phyloP scores from a whole-genome alignment of 1,139 yeast species.

The Geotrichum klebahnii region DNA sequence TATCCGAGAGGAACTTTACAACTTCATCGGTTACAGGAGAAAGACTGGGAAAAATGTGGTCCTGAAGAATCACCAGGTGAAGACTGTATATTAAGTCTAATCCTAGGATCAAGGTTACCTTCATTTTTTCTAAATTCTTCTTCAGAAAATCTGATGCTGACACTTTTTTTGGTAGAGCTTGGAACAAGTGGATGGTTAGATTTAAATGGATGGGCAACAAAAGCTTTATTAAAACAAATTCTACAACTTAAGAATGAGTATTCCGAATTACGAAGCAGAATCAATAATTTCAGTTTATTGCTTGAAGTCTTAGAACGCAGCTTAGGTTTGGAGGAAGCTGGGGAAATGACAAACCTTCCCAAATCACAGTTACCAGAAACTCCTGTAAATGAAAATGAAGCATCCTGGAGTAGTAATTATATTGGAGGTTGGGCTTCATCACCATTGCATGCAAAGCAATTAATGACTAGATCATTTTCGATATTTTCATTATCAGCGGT shows the following conservation, averaged over 20 bases:
- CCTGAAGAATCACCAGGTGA: too few species aligned
- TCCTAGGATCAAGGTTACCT: slow-evolving; percentile 5
- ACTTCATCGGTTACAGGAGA: not conserved
- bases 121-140: slow-evolving; percentile 13
- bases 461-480: not conserved
- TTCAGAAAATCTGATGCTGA: slow-evolving; percentile 16
- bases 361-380: not conserved
- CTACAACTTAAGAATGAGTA: slow-evolving; percentile 4
- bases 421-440: slow-evolving; percentile 2
- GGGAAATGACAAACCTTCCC: not conserved
- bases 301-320: not conserved
- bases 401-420: not conserved
- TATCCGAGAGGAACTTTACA: slow-evolving; percentile 9
- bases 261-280: not conserved
- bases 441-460: not conserved
- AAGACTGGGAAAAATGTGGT: not conserved
- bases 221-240: slow-evolving; percentile 4
- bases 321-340: not conserved
- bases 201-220: slow-evolving; percentile 18
- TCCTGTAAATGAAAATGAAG: not conserved
- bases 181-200: slow-evolving; percentile 19
- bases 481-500: not conserved
- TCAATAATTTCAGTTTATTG: slow-evolving; percentile 9
- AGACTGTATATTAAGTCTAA: not conserved
- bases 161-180: slow-evolving; percentile 14